Conservation (phyloP, 371 early-diverging fungal species). For the Apophysomyces elegans region DNA sequence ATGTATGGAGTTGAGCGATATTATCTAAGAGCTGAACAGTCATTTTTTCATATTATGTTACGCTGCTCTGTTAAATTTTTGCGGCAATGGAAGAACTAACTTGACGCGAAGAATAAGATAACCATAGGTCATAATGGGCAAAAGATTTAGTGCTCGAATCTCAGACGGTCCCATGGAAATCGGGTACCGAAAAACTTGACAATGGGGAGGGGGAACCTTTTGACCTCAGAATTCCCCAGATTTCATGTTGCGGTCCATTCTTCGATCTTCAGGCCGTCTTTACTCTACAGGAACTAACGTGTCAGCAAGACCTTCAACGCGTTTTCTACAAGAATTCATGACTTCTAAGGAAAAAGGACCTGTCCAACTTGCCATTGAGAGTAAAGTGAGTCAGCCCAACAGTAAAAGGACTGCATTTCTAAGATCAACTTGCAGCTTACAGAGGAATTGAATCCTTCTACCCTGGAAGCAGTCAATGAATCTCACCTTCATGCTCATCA, state of each 20-base stretch:
- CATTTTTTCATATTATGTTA: too few relatives aligned
- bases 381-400: slow-evolving; percentile 29
- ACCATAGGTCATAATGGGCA: too few relatives aligned
- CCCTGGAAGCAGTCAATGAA: slow-evolving; percentile 69
- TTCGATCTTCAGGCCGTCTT: slow-evolving; percentile 7
- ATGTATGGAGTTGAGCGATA: too few relatives aligned
- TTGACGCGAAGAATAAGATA: too few relatives aligned
- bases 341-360: slow-evolving; percentile 45
- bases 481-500: slow-evolving; percentile 78
- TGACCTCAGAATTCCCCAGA: background rate
- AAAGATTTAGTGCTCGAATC: too few relatives aligned
- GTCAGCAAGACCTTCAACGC: slow-evolving; percentile 12
- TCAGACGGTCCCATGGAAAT: too few relatives aligned
- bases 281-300: slow-evolving; percentile 13
- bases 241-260: slow-evolving; percentile 2
- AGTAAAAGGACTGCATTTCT: background rate
- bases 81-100: too few relatives aligned
- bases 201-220: background rate
- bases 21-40: too few relatives aligned
- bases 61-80: too few relatives aligned
- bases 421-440: slow-evolving; percentile 42
- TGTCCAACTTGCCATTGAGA: slow-evolving; percentile 45
- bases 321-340: slow-evolving; percentile 32
- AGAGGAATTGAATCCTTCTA: slow-evolving; percentile 56
- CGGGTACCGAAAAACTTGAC: background rate